phyloP scores from a whole-genome alignment of 1,139 yeast species.

The Suhomyces choctaworum region DNA sequence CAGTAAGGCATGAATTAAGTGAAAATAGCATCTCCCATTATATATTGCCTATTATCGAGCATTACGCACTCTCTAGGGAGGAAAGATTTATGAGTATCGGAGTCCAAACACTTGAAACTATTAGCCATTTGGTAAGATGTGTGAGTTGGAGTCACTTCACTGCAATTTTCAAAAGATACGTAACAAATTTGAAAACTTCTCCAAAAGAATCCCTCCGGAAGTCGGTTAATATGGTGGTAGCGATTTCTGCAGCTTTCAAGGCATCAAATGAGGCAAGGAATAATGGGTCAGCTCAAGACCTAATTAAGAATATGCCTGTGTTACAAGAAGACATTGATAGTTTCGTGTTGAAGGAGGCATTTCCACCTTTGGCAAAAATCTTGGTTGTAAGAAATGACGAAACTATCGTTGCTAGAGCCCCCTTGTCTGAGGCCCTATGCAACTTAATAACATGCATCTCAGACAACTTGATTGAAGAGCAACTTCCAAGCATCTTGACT shows the following conservation, averaged over 20 bases:
- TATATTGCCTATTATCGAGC: constrained; percentile 81
- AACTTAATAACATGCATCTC: constrained; percentile 66
- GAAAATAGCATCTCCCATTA: constrained; percentile 73
- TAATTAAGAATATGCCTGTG: constrained; percentile 28
- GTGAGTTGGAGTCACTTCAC: constrained; percentile 80
- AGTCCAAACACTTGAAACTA: constrained; percentile 67
- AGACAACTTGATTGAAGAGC: constrained; percentile 52
- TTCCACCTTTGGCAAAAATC: constrained; percentile 61
- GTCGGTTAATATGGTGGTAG: constrained; percentile 61
- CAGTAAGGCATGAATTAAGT: constrained; percentile 42
- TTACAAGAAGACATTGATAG: constrained; percentile 48
- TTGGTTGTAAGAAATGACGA: constrained; percentile 70
- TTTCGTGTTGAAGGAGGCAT: constrained; percentile 57
- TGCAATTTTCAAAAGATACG: constrained; percentile 72
- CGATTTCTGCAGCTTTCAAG: constrained; percentile 58
- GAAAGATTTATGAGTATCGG: constrained; percentile 71
- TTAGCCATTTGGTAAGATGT: constrained; percentile 58
- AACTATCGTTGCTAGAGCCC: constrained; percentile 73
- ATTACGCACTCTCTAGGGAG: constrained; percentile 58
- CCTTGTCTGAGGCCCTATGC: constrained; percentile 81
- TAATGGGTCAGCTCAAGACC: constrained; percentile 19
- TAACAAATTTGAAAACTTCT: constrained; percentile 51
- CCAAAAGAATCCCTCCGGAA: constrained; percentile 58
- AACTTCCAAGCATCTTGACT: constrained; percentile 81
- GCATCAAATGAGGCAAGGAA: constrained; percentile 11